phyloP scores from a whole-genome alignment of 352 stramenopile species.

The Halophytophthora polymorphica region DNA sequence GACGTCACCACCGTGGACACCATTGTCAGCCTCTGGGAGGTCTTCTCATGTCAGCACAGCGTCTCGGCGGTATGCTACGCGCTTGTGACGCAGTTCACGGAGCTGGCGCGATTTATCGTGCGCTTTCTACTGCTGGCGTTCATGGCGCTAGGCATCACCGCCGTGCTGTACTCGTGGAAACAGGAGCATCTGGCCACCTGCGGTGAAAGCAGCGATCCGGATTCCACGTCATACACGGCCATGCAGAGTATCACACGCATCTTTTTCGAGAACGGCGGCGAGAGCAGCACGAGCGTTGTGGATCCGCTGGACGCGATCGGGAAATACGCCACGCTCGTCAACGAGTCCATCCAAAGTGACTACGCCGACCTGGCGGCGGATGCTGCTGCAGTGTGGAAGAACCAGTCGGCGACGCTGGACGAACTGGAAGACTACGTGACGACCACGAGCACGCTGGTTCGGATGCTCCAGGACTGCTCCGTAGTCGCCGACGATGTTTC shows the following conservation, averaged over 20 bases:
- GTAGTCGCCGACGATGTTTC: conserved; percentile 7
- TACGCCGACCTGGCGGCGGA: conserved; percentile 22
- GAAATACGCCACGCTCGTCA: conserved; percentile 28
- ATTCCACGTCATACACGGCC: conserved; percentile 5
- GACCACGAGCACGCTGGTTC: conserved; percentile 27
- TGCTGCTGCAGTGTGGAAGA: conserved; percentile 24
- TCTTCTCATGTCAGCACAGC: conserved; percentile 46
- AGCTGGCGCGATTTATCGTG: conserved; percentile 30
- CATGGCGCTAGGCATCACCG: conserved; percentile 30
- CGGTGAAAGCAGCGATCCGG: background rate
- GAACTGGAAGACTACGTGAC: conserved; percentile 17
- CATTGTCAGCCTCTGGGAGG: conserved; percentile 40
- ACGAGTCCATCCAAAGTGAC: conserved; percentile 30
- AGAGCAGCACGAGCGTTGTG: conserved; percentile 18
- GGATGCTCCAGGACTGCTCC: conserved; percentile 32
- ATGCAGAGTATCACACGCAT: conserved; percentile 21
- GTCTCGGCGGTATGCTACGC: conserved; percentile 37
- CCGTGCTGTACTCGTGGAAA: conserved; percentile 41
- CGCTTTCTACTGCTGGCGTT: conserved; percentile 40
- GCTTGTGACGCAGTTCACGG: conserved; percentile 28
- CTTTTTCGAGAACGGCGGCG: conserved; percentile 29
- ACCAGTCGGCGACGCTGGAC: conserved; percentile 18
- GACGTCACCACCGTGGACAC: conserved; percentile 41
- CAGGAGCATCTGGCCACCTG: conserved; percentile 25
- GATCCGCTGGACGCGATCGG: conserved; percentile 25